Percentiles rank a stretch among this genome's conserved stretches.
phyloP scores from a whole-genome alignment of 495 filamentous ascomycete species.

The Amorphotheca resinae region DNA sequence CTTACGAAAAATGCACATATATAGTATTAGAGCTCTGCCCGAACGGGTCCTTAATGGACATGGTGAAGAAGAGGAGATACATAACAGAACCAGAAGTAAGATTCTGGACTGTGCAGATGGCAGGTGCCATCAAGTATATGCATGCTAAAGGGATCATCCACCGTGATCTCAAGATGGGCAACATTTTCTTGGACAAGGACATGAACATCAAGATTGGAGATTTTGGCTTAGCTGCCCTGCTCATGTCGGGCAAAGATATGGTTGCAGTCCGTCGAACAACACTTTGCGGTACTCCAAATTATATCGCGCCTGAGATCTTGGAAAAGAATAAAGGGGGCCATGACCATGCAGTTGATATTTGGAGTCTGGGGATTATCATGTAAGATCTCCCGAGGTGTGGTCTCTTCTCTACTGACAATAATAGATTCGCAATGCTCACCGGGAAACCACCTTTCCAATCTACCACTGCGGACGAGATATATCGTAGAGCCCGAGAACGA shows the following conservation, averaged over 20 bases:
- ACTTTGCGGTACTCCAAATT: slow-evolving; percentile 94
- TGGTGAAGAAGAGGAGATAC: slow-evolving; percentile 79
- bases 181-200: slow-evolving; percentile 86
- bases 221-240: slow-evolving; percentile 89
- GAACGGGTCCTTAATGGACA: slow-evolving; percentile 97
- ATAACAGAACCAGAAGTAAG: slow-evolving; percentile 85
- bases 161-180: slow-evolving; percentile 94
- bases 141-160: slow-evolving; percentile 92
- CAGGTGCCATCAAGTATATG: slow-evolving; percentile 94
- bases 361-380: slow-evolving; percentile 95
- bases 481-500: slow-evolving; percentile 56
- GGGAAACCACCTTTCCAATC: slow-evolving; percentile 87
- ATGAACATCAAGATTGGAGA: slow-evolving; percentile 99
- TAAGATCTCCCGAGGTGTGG: slow-evolving; percentile 30
- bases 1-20: slow-evolving; percentile 77
- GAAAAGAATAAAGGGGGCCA: slow-evolving; percentile 77
- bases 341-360: slow-evolving; percentile 83
- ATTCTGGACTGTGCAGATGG: slow-evolving; percentile 84
- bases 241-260: slow-evolving; percentile 76
- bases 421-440: slow-evolving; percentile 74
- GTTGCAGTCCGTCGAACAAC: slow-evolving; percentile 67
- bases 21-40: slow-evolving; percentile 89
- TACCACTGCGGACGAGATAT: slow-evolving; percentile 75
- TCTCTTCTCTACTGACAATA: slow-evolving; percentile 5
- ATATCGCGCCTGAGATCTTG: slow-evolving; percentile 94